These are phyloP conservation scores for Apiospora koreana DNA, from an alignment of 2,329 filamentous ascomycete species.

Conservation along the genomic window DNA sequence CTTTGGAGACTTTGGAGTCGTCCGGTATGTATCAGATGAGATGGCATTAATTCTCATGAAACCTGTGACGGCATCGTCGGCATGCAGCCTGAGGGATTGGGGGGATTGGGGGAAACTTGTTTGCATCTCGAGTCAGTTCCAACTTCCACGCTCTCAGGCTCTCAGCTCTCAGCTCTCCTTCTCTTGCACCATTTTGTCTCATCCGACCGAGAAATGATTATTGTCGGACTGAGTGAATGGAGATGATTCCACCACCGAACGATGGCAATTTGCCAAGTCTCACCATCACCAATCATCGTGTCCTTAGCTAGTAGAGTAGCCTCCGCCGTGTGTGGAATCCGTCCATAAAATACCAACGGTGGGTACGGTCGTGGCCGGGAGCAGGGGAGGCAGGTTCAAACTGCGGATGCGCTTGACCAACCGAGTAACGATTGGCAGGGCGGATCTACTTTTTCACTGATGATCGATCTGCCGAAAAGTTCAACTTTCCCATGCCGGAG, in stretches of 20 bases:
- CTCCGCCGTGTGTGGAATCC: too few species aligned
- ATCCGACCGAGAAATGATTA: not conserved
- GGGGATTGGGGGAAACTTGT: not conserved
- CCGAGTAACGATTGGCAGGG: not conserved
- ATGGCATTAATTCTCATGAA: not conserved
- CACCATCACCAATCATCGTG: not conserved
- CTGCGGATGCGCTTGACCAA: not conserved
- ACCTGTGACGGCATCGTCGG: not conserved
- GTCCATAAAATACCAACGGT: too few species aligned
- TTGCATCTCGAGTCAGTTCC: too few species aligned
- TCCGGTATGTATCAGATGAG: not conserved
- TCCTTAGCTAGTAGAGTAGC: not conserved
- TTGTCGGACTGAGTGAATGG: not conserved
- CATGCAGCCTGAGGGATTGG: too few species aligned
- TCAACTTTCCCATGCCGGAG: not conserved
- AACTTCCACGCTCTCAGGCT: too few species aligned
- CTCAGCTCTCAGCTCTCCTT: not conserved
- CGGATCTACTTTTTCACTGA: not conserved
- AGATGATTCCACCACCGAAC: not conserved
- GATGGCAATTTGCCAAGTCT: not conserved
- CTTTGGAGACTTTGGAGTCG: not conserved
- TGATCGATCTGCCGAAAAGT: not conserved
- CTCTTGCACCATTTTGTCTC: not conserved
- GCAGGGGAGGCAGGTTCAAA: too few species aligned
- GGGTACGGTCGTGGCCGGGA: too few species aligned